phyloP scores from a whole-genome alignment of 1,284 basidiomycete genomes.

The Testicularia cyperi region DNA sequence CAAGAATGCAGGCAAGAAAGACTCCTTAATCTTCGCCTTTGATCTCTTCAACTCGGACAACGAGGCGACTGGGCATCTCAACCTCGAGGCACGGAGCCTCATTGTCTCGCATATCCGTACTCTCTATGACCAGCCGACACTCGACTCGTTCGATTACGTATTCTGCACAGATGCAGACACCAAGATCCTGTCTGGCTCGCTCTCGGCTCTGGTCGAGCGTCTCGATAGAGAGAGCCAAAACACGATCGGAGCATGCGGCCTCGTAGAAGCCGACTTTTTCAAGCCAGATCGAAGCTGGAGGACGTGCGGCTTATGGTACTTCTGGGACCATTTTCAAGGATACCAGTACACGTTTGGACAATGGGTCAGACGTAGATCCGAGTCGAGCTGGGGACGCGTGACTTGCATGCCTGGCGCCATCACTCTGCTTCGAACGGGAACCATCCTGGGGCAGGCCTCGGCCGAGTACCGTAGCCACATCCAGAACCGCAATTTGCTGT shows the following conservation, averaged over 20 bases:
- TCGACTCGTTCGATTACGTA: constrained; percentile 17
- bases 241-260: constrained; percentile 19
- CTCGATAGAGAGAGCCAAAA: constrained; percentile 17
- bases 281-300: constrained; percentile 7
- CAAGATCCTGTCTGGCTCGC: constrained; percentile 17
- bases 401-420: constrained; percentile 26
- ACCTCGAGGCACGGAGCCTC: constrained; percentile 10
- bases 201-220: constrained; percentile 12
- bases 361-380: constrained; percentile 14
- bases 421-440: constrained; percentile 16
- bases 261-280: constrained; percentile 19
- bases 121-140: constrained; percentile 10
- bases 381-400: constrained; percentile 21
- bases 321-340: constrained; percentile 27
- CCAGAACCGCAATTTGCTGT: constrained; percentile 9
- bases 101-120: constrained; percentile 13
- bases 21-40: constrained; percentile 28
- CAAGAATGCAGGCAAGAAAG: constrained; percentile 29
- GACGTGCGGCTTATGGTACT: constrained; percentile 16
- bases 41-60: constrained; percentile 29
- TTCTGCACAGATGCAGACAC: constrained; percentile 29
- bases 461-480: constrained; percentile 23
- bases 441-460: constrained; percentile 14
- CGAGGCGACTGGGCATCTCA: constrained; percentile 16
- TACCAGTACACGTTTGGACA: constrained; percentile 30